Conservation (phyloP, 1,139 yeast genomes). For the Pneumocystis canis region DNA sequence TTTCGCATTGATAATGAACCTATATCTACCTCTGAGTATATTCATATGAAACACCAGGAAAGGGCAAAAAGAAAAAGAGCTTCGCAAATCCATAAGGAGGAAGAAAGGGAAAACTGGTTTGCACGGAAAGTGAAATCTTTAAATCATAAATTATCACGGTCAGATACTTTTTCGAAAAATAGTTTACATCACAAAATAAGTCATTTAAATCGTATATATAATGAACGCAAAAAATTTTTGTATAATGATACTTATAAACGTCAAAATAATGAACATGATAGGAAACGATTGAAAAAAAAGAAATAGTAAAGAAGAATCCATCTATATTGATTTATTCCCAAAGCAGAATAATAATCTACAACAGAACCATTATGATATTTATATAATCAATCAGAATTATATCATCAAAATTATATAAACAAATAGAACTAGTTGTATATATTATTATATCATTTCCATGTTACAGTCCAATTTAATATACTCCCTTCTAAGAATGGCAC, state of each 20-base stretch:
- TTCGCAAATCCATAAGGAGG: background rate
- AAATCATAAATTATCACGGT: background rate
- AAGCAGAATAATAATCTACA: background rate
- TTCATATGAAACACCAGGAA: background rate
- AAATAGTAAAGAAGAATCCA: background rate
- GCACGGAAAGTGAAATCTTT: slow-evolving; percentile 1
- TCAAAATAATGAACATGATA: background rate
- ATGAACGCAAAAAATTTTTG: background rate
- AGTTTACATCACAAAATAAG: background rate
- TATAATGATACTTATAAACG: background rate
- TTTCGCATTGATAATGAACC: slow-evolving; percentile 12
- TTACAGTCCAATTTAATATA: slow-evolving; percentile 54
- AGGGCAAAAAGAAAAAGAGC: background rate
- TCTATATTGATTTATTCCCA: background rate
- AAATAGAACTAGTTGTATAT: background rate
- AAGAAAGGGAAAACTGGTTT: slow-evolving; percentile 8
- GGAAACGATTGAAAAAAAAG: background rate
- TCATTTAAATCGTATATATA: slow-evolving; percentile 1
- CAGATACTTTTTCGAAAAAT: background rate
- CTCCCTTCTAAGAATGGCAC: slow-evolving; percentile 89
- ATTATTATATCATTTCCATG: slow-evolving; percentile 36
- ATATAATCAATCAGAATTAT: background rate
- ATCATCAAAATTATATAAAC: background rate
- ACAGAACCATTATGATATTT: no score
- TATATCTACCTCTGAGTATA: background rate